Evolutionary conservation across 352 stramenopile genomes (phyloP).

Genomic region (Phytophthora parvispora): DNA sequence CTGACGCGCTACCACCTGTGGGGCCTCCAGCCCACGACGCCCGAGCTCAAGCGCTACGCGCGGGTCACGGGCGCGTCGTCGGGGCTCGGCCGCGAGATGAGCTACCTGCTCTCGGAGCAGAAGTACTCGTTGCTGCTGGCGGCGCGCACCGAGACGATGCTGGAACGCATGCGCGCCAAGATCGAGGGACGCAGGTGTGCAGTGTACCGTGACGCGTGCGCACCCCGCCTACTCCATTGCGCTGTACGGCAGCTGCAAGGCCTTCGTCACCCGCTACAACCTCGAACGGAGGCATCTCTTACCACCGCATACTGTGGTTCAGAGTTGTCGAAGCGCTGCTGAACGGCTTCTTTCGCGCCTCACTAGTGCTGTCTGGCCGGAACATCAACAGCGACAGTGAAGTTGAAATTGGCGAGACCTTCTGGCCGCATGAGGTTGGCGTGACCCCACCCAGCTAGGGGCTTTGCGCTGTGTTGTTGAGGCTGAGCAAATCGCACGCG

Average conservation of each 20-base stretch:
- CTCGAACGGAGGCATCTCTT: constrained; percentile 30
- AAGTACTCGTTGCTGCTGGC: constrained; percentile 85
- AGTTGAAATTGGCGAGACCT: constrained; percentile 21
- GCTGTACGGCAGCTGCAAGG: too few species aligned
- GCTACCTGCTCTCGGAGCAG: constrained; percentile 82
- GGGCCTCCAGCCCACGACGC: constrained; percentile 59
- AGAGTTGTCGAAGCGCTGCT: constrained; percentile 70
- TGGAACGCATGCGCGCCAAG: constrained; percentile 78
- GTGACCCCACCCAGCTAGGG: constrained; percentile 57
- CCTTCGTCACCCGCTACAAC: constrained; percentile 24
- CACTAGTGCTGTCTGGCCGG: constrained; percentile 47
- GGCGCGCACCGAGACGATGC: constrained; percentile 59
- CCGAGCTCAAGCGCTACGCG: constrained; percentile 64
- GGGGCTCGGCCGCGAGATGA: constrained; percentile 83
- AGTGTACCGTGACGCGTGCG: too few species aligned
- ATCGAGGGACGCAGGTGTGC: constrained; percentile 84
- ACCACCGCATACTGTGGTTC: constrained; percentile 76
- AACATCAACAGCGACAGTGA: constrained; percentile 16
- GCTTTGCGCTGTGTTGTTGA: constrained; percentile 70
- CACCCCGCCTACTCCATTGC: constrained; percentile 69
- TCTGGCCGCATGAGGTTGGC: constrained; percentile 59
- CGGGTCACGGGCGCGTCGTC: constrained; percentile 81
- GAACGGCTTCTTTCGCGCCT: constrained; percentile 73
- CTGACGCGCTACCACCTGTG: constrained; percentile 79
- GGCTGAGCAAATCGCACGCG: constrained; percentile 63